Evolutionary conservation across 2,329 filamentous ascomycete genomes (phyloP).

Genomic region (Penicillium corylophilum): DNA sequence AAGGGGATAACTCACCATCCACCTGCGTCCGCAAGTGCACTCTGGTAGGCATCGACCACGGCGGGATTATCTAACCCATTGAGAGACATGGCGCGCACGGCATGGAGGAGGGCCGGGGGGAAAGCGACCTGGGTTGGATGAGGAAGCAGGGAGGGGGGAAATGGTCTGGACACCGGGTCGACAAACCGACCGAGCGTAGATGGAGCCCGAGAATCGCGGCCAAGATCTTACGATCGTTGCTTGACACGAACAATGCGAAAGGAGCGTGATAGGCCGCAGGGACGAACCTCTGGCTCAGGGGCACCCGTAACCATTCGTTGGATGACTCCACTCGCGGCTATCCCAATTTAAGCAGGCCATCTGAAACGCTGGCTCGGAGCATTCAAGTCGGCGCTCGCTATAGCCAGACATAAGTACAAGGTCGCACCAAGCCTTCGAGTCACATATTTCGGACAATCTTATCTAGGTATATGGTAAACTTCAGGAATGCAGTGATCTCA

Average conservation of each 20-base stretch:
- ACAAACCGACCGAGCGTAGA: conserved; percentile 1
- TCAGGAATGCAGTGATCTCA: neutral
- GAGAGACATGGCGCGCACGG: conserved; percentile 71
- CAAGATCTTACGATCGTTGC: neutral
- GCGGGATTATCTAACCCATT: conserved; percentile 84
- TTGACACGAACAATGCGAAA: neutral
- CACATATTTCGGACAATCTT: neutral
- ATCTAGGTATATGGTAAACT: neutral
- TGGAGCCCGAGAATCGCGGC: neutral
- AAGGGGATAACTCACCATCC: conserved; percentile 72
- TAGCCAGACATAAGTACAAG: conserved; percentile 6
- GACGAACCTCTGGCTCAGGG: conserved; percentile 19
- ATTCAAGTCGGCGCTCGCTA: conserved; percentile 13
- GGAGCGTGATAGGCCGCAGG: conserved; percentile 11
- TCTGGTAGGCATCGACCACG: conserved; percentile 81
- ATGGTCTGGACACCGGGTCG: conserved; percentile 9
- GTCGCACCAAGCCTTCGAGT: neutral
- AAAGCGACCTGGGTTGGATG: conserved; percentile 6
- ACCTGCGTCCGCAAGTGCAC: conserved; percentile 76
- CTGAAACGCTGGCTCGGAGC: conserved; percentile 21
- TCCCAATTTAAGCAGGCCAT: conserved; percentile 21
- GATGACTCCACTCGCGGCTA: conserved; percentile 23
- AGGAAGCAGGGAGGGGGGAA: conserved; percentile 13
- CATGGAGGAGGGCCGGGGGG: conserved; percentile 28
- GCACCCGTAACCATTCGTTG: conserved; percentile 15